These are phyloP conservation scores for Vitis hybrid DNA, from an alignment of 177 flowering plant species.

Conservation along the genomic window DNA sequence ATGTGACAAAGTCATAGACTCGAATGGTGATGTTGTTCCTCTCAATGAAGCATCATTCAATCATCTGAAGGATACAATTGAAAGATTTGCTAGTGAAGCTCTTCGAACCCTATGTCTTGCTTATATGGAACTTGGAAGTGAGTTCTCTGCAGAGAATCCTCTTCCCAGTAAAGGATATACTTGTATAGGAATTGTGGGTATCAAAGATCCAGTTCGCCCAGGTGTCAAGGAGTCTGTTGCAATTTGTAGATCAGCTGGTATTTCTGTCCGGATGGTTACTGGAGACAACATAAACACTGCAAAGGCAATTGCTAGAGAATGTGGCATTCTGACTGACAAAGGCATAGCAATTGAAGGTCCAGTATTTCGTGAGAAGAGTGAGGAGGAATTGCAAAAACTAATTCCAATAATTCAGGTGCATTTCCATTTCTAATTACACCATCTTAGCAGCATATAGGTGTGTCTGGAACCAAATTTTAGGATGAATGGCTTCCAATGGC, in stretches of 20 bases:
- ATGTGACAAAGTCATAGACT: constrained; percentile 67
- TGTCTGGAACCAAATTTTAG: neutral
- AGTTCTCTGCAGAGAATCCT: constrained; percentile 44
- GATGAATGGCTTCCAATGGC: neutral
- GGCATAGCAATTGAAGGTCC: constrained; percentile 97
- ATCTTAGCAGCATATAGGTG: neutral
- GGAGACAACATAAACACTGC: constrained; percentile 96
- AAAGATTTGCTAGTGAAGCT: constrained; percentile 83
- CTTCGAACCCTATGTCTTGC: constrained; percentile 93
- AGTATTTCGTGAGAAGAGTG: constrained; percentile 71
- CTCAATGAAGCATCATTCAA: constrained; percentile 52
- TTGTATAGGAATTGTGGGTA: constrained; percentile 87
- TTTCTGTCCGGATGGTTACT: constrained; percentile 91
- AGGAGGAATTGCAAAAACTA: constrained; percentile 62
- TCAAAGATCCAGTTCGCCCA: constrained; percentile 97
- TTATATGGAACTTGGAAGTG: constrained; percentile 62
- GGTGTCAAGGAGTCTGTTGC: constrained; percentile 96
- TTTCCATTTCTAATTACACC: neutral
- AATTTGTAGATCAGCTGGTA: constrained; percentile 86
- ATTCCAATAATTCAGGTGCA: constrained; percentile 89
- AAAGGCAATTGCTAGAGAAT: constrained; percentile 95
- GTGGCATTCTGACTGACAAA: constrained; percentile 85
- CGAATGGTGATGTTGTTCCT: constrained; percentile 61
- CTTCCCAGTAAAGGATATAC: constrained; percentile 76
- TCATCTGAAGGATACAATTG: constrained; percentile 59